A percentile compares a stretch with the other conserved stretches of the same genome.
Evolutionary conservation across 371 early-diverging fungal genomes (phyloP).

Genomic region (Chytridium lagenaria): DNA sequence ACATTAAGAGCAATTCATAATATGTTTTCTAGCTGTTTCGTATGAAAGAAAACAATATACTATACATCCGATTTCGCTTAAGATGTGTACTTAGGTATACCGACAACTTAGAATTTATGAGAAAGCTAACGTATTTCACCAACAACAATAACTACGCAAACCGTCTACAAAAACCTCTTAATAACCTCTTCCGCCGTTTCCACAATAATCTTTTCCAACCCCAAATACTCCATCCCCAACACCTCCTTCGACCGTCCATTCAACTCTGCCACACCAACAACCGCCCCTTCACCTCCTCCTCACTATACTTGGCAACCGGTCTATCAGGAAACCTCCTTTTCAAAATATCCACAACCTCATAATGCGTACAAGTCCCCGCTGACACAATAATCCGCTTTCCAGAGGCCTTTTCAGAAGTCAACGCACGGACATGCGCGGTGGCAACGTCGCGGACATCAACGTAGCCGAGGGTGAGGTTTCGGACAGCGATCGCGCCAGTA

Average conservation of each 20-base stretch:
- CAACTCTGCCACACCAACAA: background rate
- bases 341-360: slow-evolving; percentile 21
- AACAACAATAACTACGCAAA: too few relatives aligned
- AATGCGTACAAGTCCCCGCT: slow-evolving; percentile 19
- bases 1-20: too few relatives aligned
- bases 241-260: slow-evolving; percentile 24
- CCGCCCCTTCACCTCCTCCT: background rate
- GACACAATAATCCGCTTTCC: slow-evolving; percentile 36
- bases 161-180: slow-evolving; percentile 10
- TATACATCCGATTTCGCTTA: too few relatives aligned
- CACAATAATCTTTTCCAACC: slow-evolving; percentile 23
- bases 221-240: slow-evolving; percentile 29
- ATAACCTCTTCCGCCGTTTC: slow-evolving; percentile 22
- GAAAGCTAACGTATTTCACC: too few relatives aligned
- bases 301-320: background rate
- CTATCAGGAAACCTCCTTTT: slow-evolving; percentile 25
- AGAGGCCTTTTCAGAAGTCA: slow-evolving; percentile 19
- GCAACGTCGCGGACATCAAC: slow-evolving; percentile 48
- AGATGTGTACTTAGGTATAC: too few relatives aligned
- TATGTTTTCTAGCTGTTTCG: too few relatives aligned
- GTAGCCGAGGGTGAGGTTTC: background rate
- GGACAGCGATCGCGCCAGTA: background rate
- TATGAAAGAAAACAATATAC: too few relatives aligned
- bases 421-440: slow-evolving; percentile 32
- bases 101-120: too few relatives aligned